Conservation (phyloP, 768 basidiomycete genomes). For the Cubamyces lactineus region DNA sequence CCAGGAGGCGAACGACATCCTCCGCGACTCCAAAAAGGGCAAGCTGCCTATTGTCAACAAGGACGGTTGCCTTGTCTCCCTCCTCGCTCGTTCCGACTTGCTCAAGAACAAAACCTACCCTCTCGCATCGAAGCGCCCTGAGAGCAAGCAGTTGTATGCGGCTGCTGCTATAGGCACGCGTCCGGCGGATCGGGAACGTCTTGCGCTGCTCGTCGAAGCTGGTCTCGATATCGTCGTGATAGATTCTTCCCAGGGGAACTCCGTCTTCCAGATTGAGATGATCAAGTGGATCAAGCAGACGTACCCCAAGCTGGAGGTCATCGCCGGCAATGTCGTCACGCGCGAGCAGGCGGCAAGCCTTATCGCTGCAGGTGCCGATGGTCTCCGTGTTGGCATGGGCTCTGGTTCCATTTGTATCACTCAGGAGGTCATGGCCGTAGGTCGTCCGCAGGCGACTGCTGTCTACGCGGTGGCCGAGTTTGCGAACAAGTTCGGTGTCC, state of each 20-base stretch:
- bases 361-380: constrained; percentile 94
- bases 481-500: constrained; percentile 89
- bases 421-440: constrained; percentile 99
- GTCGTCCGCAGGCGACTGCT: constrained; percentile 97
- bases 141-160: constrained; percentile 93
- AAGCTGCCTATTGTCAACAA: constrained; percentile 87
- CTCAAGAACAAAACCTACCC: constrained; percentile 98
- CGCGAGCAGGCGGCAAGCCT: constrained; percentile 95
- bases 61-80: constrained; percentile 68
- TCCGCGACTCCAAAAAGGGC: constrained; percentile 96
- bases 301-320: constrained; percentile 86
- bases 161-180: constrained; percentile 97
- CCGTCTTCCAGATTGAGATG: constrained; percentile 92
- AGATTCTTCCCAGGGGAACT: constrained; percentile 98
- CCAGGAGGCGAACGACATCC: constrained; percentile 87
- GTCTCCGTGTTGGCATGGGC: constrained; percentile 96
- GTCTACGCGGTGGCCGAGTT: constrained; percentile 97
- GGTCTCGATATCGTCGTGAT: constrained; percentile 94
- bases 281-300: constrained; percentile 89
- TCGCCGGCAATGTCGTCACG: constrained; percentile 98
- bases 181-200: constrained; percentile 82
- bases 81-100: constrained; percentile 95
- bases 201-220: constrained; percentile 85
- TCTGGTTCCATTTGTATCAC: constrained; percentile 99
- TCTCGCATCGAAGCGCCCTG: constrained; percentile 87